Percentiles rank a stretch among this genome's conserved stretches.
phyloP scores from a whole-genome alignment of 2,329 filamentous ascomycete species.

The Trichophyton verrucosum region DNA sequence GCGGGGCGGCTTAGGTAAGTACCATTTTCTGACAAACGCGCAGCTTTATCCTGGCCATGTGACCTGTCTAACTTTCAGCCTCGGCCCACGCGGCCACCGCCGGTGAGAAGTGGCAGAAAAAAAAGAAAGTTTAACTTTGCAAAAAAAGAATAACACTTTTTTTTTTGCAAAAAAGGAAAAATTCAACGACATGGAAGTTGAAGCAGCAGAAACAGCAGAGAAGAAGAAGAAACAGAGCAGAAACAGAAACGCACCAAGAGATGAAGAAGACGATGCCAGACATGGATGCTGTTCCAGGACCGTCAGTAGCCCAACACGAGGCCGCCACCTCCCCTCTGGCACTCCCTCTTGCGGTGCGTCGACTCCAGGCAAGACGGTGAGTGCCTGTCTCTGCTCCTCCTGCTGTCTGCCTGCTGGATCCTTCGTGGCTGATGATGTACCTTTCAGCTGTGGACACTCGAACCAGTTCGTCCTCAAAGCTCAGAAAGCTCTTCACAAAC shows the following conservation, averaged over 20 bases:
- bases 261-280: not conserved
- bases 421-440: not conserved
- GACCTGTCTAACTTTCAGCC: not conserved
- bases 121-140: not conserved
- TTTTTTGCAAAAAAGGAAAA: not conserved
- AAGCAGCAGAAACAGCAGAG: not conserved
- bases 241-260: not conserved
- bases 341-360: not conserved
- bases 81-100: constrained; percentile 2
- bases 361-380: too few species aligned
- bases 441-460: not conserved
- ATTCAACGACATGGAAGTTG: not conserved
- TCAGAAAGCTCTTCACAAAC: not conserved
- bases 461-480: not conserved
- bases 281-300: not conserved
- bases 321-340: not conserved
- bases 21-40: not conserved
- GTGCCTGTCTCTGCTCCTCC: too few species aligned
- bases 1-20: not conserved
- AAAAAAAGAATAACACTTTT: not conserved
- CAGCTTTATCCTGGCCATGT: not conserved
- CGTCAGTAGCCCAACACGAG: not conserved
- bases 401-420: not conserved
- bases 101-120: not conserved
- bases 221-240: not conserved